Evolutionary conservation across 2,329 filamentous ascomycete species (phyloP).

Genomic region (Sclerotiophoma versabilis): DNA sequence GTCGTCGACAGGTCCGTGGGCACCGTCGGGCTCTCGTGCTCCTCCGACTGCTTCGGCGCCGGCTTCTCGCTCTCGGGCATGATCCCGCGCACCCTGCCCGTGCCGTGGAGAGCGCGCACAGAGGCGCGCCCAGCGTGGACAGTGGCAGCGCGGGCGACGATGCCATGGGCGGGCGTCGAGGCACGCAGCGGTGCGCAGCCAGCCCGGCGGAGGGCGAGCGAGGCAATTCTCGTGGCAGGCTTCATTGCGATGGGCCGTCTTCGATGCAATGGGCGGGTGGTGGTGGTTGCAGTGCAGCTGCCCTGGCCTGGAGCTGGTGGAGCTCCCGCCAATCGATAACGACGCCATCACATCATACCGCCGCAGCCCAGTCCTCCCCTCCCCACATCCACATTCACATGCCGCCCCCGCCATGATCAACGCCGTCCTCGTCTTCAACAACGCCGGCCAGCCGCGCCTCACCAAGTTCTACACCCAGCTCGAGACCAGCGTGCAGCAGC

Average conservation of each 20-base stretch:
- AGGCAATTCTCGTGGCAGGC: constrained; percentile 31
- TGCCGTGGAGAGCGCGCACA: constrained; percentile 37
- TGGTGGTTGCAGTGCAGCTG: constrained; percentile 8
- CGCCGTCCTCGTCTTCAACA: constrained; percentile 98
- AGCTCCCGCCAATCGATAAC: constrained; percentile 17
- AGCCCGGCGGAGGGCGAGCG: constrained; percentile 31
- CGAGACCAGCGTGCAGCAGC: constrained; percentile 95
- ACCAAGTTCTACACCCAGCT: constrained; percentile 99
- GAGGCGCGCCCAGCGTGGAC: constrained; percentile 12
- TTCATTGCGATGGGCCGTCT: constrained; percentile 26
- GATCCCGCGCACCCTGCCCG: constrained; percentile 42
- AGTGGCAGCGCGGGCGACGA: constrained; percentile 30
- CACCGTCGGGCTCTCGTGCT: constrained; percentile 51
- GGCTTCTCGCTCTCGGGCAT: constrained; percentile 56
- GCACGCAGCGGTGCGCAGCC: constrained; percentile 29
- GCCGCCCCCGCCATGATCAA: constrained; percentile 79
- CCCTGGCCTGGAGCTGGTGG: constrained; percentile 11
- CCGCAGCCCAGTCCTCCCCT: not conserved
- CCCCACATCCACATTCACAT: not conserved
- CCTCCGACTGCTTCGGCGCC: constrained; percentile 44
- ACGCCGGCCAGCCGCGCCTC: constrained; percentile 92
- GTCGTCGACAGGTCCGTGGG: constrained; percentile 71
- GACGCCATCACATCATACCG: constrained; percentile 13
- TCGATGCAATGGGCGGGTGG: not conserved
- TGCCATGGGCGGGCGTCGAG: constrained; percentile 33